phyloP scores from a whole-genome alignment of 495 filamentous ascomycete genomes.

The Lophium mytilinum region DNA sequence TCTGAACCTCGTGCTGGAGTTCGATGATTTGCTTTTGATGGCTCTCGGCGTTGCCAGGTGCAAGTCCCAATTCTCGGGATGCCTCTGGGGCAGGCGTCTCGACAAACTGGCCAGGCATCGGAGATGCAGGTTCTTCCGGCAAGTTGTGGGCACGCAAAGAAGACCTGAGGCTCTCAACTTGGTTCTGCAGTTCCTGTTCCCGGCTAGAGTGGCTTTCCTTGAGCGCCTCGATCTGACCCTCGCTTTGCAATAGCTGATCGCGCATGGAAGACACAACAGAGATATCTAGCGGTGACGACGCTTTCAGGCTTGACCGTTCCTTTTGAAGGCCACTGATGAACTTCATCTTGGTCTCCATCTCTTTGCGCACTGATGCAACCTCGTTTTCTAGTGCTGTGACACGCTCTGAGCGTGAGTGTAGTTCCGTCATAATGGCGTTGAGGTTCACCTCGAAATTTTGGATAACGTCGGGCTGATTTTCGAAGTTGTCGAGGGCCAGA shows the following conservation, averaged over 20 bases:
- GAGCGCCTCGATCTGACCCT: conserved; percentile 67
- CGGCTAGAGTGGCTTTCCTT: conserved; percentile 62
- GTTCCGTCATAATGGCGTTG: conserved; percentile 86
- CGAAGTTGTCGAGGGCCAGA: conserved; percentile 78
- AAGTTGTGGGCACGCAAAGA: conserved; percentile 20
- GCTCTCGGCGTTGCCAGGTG: conserved; percentile 15
- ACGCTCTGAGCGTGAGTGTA: conserved; percentile 77
- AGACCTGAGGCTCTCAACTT: conserved; percentile 59
- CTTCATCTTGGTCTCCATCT: conserved; percentile 91
- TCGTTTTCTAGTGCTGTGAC: conserved; percentile 85
- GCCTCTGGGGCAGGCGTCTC: conserved; percentile 20
- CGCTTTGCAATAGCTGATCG: conserved; percentile 77
- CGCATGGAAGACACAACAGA: conserved; percentile 80
- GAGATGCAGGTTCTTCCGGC: conserved; percentile 13
- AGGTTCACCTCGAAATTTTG: conserved; percentile 90
- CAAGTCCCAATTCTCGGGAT: conserved; percentile 27
- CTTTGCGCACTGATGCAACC: conserved; percentile 73
- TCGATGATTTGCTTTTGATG: conserved; percentile 58
- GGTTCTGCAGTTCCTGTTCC: conserved; percentile 62
- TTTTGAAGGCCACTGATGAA: conserved; percentile 91
- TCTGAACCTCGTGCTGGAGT: conserved; percentile 65
- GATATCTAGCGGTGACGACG: conserved; percentile 80
- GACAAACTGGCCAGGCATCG: conserved; percentile 25
- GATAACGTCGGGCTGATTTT: conserved; percentile 69
- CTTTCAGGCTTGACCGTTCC: conserved; percentile 80